phyloP scores from a whole-genome alignment of 371 early-diverging fungal genomes.

The Mucor sp. region DNA sequence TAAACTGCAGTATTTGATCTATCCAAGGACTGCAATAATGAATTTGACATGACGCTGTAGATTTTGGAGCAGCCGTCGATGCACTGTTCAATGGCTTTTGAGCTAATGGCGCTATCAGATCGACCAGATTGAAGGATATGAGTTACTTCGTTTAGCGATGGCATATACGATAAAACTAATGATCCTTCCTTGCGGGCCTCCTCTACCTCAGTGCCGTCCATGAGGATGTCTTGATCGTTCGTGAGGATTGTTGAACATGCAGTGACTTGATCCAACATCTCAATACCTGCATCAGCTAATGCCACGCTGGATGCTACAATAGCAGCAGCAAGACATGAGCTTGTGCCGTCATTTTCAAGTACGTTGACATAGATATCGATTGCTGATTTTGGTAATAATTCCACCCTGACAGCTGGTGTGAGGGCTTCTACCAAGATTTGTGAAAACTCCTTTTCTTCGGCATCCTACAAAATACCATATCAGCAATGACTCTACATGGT shows the following conservation, averaged over 20 bases:
- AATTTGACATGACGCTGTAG: conserved; percentile 71
- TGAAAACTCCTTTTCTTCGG: conserved; percentile 84
- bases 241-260: conserved; percentile 74
- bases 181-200: conserved; percentile 70
- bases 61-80: conserved; percentile 84
- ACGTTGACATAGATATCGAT: conserved; percentile 88
- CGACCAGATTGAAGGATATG: conserved; percentile 86
- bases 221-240: conserved; percentile 48
- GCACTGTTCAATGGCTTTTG: conserved; percentile 80
- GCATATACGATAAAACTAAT: conserved; percentile 86
- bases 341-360: conserved; percentile 85
- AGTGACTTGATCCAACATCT: conserved; percentile 89
- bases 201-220: conserved; percentile 77
- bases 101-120: conserved; percentile 50
- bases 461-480: conserved; percentile 47
- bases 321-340: conserved; percentile 80
- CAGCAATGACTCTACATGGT: background rate
- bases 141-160: conserved; percentile 84
- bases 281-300: conserved; percentile 93
- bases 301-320: conserved; percentile 88
- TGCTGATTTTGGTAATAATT: conserved; percentile 85
- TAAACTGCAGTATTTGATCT: background rate
- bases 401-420: conserved; percentile 85
- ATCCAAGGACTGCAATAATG: conserved; percentile 44
- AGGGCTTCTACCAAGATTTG: conserved; percentile 78